Conservation (phyloP, 305 asterid species). For the Fraxinus angustifolia region DNA sequence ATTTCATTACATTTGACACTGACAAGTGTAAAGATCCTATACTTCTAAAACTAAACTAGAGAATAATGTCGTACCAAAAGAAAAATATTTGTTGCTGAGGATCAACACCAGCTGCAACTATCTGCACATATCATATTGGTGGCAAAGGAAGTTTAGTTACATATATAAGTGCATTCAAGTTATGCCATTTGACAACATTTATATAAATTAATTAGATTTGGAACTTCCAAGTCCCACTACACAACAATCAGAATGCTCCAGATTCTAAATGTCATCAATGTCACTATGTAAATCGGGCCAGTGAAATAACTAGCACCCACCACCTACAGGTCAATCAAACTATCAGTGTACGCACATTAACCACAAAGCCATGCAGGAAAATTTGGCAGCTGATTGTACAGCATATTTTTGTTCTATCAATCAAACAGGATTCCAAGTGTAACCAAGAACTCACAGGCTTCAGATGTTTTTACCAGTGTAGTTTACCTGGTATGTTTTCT, state of each 20-base stretch:
- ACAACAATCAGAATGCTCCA: not conserved
- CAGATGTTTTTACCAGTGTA: constrained; percentile 6
- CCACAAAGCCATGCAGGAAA: not conserved
- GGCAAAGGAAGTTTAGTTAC: constrained; percentile 19
- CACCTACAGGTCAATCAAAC: not conserved
- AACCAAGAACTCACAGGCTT: not conserved
- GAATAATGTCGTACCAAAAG: constrained; percentile 56
- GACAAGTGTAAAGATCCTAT: constrained; percentile 16
- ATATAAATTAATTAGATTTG: constrained; percentile 11
- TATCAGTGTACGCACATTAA: not conserved
- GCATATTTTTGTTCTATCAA: constrained; percentile 4
- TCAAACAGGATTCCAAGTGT: not conserved
- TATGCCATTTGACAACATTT: constrained; percentile 7
- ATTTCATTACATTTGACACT: constrained; percentile 26
- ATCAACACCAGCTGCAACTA: constrained; percentile 83
- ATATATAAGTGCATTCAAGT: constrained; percentile 9
- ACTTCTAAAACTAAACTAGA: constrained; percentile 18
- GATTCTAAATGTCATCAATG: constrained; percentile 12
- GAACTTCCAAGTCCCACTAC: not conserved
- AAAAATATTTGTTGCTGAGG: constrained; percentile 82
- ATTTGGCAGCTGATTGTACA: not conserved
- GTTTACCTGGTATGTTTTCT: not conserved
- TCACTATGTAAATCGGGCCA: not conserved
- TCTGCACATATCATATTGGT: constrained; percentile 41
- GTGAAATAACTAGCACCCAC: not conserved